Conservation (phyloP, 148 eudicot species). For the Talinum fruticosum region DNA sequence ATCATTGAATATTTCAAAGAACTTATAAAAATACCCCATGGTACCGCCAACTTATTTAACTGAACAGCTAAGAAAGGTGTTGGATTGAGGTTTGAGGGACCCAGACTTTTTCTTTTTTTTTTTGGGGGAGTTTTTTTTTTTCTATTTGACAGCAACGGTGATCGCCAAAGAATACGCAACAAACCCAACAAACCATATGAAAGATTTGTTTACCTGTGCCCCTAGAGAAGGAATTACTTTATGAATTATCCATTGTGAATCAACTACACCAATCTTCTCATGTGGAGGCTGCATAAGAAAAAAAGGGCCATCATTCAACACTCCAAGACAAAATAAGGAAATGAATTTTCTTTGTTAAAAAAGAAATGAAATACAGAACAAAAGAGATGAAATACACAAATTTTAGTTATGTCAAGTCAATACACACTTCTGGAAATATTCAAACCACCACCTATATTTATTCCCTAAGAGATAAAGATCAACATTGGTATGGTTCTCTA, state of each 20-base stretch:
- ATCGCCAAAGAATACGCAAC: neutral
- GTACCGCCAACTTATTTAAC: too few species aligned
- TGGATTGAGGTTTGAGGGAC: too few species aligned
- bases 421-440: neutral
- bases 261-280: conserved; percentile 87
- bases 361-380: neutral
- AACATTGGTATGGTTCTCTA: neutral
- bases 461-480: neutral
- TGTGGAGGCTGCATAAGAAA: conserved; percentile 69
- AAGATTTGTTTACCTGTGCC: conserved; percentile 40
- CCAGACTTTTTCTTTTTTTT: too few species aligned
- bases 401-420: neutral
- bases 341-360: neutral
- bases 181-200: neutral
- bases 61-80: neutral
- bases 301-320: neutral
- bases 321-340: neutral
- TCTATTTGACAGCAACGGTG: neutral
- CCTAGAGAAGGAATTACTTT: conserved; percentile 81
- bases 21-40: too few species aligned
- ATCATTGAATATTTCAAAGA: too few species aligned
- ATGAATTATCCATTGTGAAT: conserved; percentile 81
- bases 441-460: neutral
- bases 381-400: neutral
- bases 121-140: neutral